A percentile compares a stretch with the other conserved stretches of the same genome.
These are phyloP conservation scores for Cryphonectria japonica DNA, from an alignment of 2,329 filamentous ascomycete genomes.

Conservation along the genomic window DNA sequence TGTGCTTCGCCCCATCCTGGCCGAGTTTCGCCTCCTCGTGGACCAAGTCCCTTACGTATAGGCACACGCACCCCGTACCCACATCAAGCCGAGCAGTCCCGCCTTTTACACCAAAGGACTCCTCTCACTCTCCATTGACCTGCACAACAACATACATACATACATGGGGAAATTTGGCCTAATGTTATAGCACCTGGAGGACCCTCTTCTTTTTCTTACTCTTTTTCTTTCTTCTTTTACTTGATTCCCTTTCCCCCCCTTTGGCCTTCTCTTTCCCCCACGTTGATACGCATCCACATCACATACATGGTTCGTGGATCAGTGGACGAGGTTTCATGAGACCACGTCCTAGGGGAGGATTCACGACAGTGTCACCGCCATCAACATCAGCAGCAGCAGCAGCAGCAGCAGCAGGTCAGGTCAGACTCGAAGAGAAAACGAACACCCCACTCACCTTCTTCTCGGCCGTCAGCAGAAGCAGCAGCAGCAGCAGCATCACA, in stretches of 20 bases:
- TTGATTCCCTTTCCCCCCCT: neutral
- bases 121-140: neutral
- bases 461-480: neutral
- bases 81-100: conserved; percentile 19
- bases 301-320: neutral
- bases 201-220: neutral
- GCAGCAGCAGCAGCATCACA: neutral
- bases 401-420: neutral
- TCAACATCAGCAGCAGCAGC: too few species aligned
- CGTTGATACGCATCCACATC: neutral
- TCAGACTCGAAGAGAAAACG: neutral
- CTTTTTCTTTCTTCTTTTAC: neutral
- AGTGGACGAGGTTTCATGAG: neutral
- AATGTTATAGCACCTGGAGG: conserved; percentile 18
- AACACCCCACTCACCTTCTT: neutral
- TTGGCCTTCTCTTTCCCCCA: neutral
- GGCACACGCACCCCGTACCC: conserved; percentile 27
- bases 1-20: neutral
- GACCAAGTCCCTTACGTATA: conserved; percentile 25
- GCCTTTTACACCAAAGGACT: conserved; percentile 9
- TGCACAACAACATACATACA: conserved; percentile 11
- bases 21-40: neutral
- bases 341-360: conserved; percentile 10
- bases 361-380: neutral
- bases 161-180: conserved; percentile 8